Conservation (phyloP, 2,329 filamentous ascomycete genomes). For the Mariannaea sp. region DNA sequence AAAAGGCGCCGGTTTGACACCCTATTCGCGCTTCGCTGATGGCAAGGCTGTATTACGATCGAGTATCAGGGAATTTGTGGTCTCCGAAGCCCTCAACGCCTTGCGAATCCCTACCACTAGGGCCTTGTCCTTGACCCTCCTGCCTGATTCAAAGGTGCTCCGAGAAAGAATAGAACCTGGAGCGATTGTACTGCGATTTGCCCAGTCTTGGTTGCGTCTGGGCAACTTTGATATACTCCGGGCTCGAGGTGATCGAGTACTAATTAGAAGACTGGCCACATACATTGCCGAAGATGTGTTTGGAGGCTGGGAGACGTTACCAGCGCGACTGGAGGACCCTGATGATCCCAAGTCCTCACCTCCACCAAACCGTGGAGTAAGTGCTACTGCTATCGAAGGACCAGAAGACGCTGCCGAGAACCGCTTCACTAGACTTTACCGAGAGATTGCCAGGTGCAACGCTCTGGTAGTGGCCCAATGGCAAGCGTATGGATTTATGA, state of each 20-base stretch:
- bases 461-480: constrained; percentile 87
- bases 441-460: constrained; percentile 84
- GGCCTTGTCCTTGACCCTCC: constrained; percentile 79
- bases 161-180: constrained; percentile 86
- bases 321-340: constrained; percentile 60
- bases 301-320: constrained; percentile 83
- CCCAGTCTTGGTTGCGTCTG: constrained; percentile 87
- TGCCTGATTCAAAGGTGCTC: constrained; percentile 73
- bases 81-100: constrained; percentile 86
- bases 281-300: constrained; percentile 90
- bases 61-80: constrained; percentile 92
- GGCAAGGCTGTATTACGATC: constrained; percentile 91
- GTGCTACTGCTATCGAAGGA: constrained; percentile 67
- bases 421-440: constrained; percentile 83
- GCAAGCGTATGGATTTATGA: constrained; percentile 99
- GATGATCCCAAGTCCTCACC: constrained; percentile 51
- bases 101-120: constrained; percentile 85
- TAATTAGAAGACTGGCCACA: constrained; percentile 75
- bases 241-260: constrained; percentile 74
- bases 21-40: constrained; percentile 95
- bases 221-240: constrained; percentile 96
- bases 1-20: constrained; percentile 91
- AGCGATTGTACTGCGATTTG: constrained; percentile 90
- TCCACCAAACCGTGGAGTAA: constrained; percentile 56
- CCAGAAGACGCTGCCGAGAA: constrained; percentile 75